Percentiles rank a stretch among this genome's conserved stretches.
Conservation (phyloP, 2,329 filamentous ascomycete genomes). For the Colletotrichum sp. region DNA sequence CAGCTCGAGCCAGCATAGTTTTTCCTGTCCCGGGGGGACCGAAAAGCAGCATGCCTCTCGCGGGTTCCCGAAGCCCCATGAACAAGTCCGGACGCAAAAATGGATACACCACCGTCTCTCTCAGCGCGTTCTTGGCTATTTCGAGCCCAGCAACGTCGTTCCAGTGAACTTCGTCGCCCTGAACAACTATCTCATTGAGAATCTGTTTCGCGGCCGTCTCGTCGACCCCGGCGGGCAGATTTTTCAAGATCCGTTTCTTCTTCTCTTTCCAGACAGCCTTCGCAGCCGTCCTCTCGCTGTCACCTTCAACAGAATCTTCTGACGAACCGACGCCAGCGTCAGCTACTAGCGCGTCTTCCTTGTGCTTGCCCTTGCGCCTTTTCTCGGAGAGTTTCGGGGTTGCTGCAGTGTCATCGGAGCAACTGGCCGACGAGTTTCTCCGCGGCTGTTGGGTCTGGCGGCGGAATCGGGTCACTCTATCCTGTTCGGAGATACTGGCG, state of each 20-base stretch:
- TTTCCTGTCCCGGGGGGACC: conserved; percentile 98
- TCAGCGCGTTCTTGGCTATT: conserved; percentile 86
- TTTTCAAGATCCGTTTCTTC: conserved; percentile 72
- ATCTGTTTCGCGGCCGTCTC: conserved; percentile 86
- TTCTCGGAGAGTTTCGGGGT: neutral
- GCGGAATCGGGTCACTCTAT: neutral
- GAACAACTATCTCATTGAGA: conserved; percentile 92
- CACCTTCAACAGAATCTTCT: conserved; percentile 40
- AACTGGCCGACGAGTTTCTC: conserved; percentile 1
- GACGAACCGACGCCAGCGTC: conserved; percentile 54
- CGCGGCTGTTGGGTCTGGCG: neutral
- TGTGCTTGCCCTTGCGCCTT: conserved; percentile 29
- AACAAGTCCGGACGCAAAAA: conserved; percentile 95
- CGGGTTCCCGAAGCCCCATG: conserved; percentile 92
- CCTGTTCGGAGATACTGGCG: conserved; percentile 7
- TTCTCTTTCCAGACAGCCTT: conserved; percentile 65
- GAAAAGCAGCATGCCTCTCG: conserved; percentile 93
- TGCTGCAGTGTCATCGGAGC: neutral
- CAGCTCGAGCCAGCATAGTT: conserved; percentile 94
- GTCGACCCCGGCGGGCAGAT: conserved; percentile 83
- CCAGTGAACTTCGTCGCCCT: conserved; percentile 96
- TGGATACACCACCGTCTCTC: conserved; percentile 96
- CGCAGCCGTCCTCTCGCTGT: conserved; percentile 42
- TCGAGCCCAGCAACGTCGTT: conserved; percentile 90
- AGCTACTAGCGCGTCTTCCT: conserved; percentile 38